Conservation (phyloP, 2,329 filamentous ascomycete species). For the Fusarium papillatum region DNA sequence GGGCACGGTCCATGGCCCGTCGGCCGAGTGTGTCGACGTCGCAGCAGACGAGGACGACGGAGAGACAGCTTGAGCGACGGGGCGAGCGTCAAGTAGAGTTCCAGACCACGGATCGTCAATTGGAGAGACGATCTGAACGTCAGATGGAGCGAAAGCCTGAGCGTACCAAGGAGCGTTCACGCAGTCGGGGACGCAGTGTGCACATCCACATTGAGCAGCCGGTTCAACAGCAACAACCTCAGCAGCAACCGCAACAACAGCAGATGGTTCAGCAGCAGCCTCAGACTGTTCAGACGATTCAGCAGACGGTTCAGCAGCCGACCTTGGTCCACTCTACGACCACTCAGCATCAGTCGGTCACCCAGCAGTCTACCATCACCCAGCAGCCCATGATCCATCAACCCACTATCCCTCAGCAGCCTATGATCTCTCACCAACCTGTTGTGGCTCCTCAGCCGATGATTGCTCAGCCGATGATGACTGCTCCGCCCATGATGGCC, state of each 20-base stretch:
- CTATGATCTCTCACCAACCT: constrained; percentile 29
- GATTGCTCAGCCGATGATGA: constrained; percentile 31
- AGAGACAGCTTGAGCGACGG: constrained; percentile 25
- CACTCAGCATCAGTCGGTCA: constrained; percentile 20
- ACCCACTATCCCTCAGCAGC: constrained; percentile 26
- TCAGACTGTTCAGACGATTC: background rate
- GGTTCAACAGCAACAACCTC: constrained; percentile 22
- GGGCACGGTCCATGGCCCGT: constrained; percentile 37
- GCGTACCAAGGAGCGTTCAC: constrained; percentile 38
- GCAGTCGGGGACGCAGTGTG: constrained; percentile 44
- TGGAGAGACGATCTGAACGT: constrained; percentile 12
- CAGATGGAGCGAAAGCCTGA: constrained; percentile 34
- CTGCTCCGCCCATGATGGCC: constrained; percentile 6
- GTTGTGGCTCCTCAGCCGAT: constrained; percentile 34
- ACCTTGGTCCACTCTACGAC: constrained; percentile 28
- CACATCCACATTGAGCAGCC: constrained; percentile 44
- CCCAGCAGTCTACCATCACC: constrained; percentile 19
- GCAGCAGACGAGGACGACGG: constrained; percentile 33
- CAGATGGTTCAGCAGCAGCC: constrained; percentile 19
- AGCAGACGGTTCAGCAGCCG: constrained; percentile 4
- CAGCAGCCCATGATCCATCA: constrained; percentile 33
- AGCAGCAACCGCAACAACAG: constrained; percentile 28
- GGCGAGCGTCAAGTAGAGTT: constrained; percentile 32
- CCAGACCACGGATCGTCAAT: constrained; percentile 16
- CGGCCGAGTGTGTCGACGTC: constrained; percentile 24